Evolutionary conservation across 768 basidiomycete species (phyloP), one percentile per base, ranked within the genome.

Genomic region (Plicaturopsis crispa): DNA sequence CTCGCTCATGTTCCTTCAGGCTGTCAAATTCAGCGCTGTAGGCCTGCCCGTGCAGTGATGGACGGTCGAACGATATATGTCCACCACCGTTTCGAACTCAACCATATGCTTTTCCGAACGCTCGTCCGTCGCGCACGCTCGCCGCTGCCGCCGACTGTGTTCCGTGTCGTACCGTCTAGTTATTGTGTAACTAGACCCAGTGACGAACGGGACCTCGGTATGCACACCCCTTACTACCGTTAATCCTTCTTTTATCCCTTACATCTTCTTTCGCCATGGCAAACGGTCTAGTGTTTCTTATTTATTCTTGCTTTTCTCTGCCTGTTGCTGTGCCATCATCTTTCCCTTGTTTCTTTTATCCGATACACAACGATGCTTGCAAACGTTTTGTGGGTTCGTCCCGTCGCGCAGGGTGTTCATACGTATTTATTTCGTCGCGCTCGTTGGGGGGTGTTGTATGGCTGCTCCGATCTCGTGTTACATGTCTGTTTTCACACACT

Each of bases 91-190:
- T 44, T 28, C 32, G 47, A 60, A 59, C 49, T 41, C 46, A 54
- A 51, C 52, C 57, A 62, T 56, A 49, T 46, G 41, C 38, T 43
- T 42, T 54, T 64, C 56, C 50, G 56, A 55, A 59, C 58, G 59
- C 60, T 56, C 60, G 60, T 60, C 54, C 56, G 55, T 53, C 64
- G 52, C 65, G 66, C 59, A n/a, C n/a, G n/a, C n/a, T n/a, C n/a
- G n/a, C 66, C 54, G 55, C 67, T 67, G 54, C 64, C 65, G 67
- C 66, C 67, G 73, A 70, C 62, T 63, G 79, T 73, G 59, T 75
- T 69, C 63, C 68, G 75, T 73, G 64, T 70, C 77, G 74, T 78
- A 73, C 74, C 71, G 78, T 70, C 72, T 58, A 62, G 70, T 58
- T 54, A 50, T 50, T 45, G 33, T 38, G 44, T 48, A 45, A 50